Conservation (phyloP, 2,329 filamentous ascomycete genomes). For the Sporothrix sp. region DNA sequence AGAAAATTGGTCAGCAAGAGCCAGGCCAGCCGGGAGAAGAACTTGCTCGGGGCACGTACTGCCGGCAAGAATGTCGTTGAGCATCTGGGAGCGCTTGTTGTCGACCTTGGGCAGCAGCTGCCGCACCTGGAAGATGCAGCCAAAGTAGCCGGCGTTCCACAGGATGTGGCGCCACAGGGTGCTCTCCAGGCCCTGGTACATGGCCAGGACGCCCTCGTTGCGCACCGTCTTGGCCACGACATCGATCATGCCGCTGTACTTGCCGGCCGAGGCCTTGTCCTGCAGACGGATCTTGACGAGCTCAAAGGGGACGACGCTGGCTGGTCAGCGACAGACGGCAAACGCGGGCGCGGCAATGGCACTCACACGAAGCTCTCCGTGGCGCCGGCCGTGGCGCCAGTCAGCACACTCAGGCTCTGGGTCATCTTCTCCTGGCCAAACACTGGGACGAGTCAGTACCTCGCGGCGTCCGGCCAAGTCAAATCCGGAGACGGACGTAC, state of each 20-base stretch:
- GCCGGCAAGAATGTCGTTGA: slow-evolving; percentile 81
- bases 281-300: slow-evolving; percentile 97
- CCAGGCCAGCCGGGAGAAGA: too few relatives aligned
- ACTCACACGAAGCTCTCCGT: slow-evolving; percentile 70
- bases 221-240: slow-evolving; percentile 58
- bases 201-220: slow-evolving; percentile 53
- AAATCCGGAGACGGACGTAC: background rate
- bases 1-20: too few relatives aligned
- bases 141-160: slow-evolving; percentile 96
- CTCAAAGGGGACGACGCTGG: slow-evolving; percentile 82
- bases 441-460: slow-evolving; percentile 22
- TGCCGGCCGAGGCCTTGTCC: slow-evolving; percentile 85
- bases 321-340: background rate
- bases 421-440: slow-evolving; percentile 85
- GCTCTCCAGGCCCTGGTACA: slow-evolving; percentile 95
- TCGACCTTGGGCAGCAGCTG: slow-evolving; percentile 70
- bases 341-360: background rate
- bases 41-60: too few relatives aligned
- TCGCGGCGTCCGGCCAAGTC: background rate
- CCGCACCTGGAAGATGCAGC: slow-evolving; percentile 95
- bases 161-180: slow-evolving; percentile 84
- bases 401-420: slow-evolving; percentile 83
- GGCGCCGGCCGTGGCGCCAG: slow-evolving; percentile 86
- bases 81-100: slow-evolving; percentile 70
- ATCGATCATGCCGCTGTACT: slow-evolving; percentile 75